Evolutionary conservation across 371 early-diverging fungal genomes (phyloP).

Genomic region (Mortierella sp.): DNA sequence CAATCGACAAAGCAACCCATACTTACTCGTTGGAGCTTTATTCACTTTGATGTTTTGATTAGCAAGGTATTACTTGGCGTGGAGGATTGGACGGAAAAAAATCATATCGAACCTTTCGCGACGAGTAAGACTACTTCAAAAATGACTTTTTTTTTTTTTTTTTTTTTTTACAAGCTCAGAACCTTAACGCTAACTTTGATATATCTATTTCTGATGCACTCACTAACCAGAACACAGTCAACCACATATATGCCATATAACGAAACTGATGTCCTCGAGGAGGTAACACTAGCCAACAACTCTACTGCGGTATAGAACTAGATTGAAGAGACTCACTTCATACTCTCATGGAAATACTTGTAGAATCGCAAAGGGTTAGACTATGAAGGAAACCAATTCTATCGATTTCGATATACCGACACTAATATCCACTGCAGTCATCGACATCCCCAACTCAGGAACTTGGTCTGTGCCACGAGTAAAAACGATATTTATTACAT

Average conservation of each 20-base stretch:
- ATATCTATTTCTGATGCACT: neutral
- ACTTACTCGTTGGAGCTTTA: neutral
- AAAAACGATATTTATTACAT: conserved; percentile 80
- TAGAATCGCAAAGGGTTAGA: conserved; percentile 36
- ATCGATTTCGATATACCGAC: conserved; percentile 49
- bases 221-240: neutral
- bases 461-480: conserved; percentile 79
- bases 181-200: neutral
- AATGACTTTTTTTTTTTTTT: too few relatives aligned
- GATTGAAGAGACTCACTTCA: neutral
- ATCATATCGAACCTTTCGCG: conserved; percentile 20
- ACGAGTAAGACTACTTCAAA: conserved; percentile 15
- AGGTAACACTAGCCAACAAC: conserved; percentile 2
- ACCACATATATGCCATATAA: neutral
- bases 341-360: too few relatives aligned
- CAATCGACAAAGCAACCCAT: neutral
- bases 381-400: conserved; percentile 35
- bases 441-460: conserved; percentile 83
- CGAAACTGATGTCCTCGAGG: neutral
- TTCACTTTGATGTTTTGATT: neutral
- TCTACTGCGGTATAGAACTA: neutral
- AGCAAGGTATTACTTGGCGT: conserved; percentile 52
- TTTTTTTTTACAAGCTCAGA: neutral
- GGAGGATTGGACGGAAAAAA: conserved; percentile 20
- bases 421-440: conserved; percentile 43